phyloP scores from a whole-genome alignment of 2,329 filamentous ascomycete species.

The Botrytis tulipae region DNA sequence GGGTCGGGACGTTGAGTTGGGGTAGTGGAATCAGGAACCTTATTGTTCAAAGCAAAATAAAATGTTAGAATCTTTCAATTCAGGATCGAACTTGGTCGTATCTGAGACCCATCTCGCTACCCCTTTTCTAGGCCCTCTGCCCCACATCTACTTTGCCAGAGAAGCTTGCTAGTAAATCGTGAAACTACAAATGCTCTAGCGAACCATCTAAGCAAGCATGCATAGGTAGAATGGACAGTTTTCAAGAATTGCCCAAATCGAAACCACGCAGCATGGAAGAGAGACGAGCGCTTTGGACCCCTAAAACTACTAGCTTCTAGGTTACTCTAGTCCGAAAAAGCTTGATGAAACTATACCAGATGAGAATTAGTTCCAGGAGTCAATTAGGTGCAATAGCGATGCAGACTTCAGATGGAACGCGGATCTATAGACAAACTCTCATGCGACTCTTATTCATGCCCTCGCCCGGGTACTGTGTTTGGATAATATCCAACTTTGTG shows the following conservation, averaged over 20 bases:
- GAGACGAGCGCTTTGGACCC: neutral
- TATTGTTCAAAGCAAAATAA: neutral
- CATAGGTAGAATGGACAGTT: neutral
- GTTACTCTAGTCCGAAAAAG: neutral
- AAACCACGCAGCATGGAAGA: neutral
- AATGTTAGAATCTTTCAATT: neutral
- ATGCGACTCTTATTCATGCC: neutral
- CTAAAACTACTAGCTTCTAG: neutral
- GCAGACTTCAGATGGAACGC: accelerated
- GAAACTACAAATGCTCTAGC: neutral
- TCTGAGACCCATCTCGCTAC: neutral
- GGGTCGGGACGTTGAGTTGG: accelerated
- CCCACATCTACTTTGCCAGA: neutral
- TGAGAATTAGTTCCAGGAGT: neutral
- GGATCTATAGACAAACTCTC: neutral
- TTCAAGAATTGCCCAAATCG: neutral
- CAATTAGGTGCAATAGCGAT: neutral
- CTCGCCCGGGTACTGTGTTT: neutral
- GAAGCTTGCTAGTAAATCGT: neutral
- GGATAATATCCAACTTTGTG: neutral
- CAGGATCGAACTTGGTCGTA: neutral
- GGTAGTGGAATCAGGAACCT: neutral
- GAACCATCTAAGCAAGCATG: neutral
- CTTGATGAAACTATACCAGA: neutral
- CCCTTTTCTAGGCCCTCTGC: neutral